These are phyloP conservation scores for Cladophialophora carrionii DNA, from an alignment of 2,329 filamentous ascomycete genomes.

Conservation along the genomic window DNA sequence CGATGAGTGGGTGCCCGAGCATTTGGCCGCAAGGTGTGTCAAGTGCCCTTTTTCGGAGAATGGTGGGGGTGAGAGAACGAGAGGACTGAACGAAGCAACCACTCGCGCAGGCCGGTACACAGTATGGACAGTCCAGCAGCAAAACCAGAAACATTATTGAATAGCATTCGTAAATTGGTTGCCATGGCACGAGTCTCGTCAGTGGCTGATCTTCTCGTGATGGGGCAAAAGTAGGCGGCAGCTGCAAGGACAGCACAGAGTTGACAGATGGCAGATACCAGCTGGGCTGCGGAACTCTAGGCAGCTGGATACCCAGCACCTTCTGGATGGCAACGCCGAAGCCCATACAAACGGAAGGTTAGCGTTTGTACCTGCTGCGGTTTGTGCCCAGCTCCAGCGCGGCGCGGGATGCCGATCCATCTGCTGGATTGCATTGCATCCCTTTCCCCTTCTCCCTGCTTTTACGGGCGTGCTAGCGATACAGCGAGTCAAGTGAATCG, in stretches of 20 bases:
- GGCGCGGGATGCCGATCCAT: constrained; percentile 8
- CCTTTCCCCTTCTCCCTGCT: constrained; percentile 10
- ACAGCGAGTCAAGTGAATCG: constrained; percentile 13
- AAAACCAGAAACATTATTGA: constrained; percentile 3
- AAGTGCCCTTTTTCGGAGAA: constrained; percentile 13
- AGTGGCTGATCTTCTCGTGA: constrained; percentile 5
- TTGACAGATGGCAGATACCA: constrained; percentile 18
- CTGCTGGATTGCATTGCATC: constrained; percentile 6
- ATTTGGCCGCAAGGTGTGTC: constrained; percentile 14
- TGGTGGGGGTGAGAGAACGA: not conserved
- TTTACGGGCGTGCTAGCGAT: not conserved
- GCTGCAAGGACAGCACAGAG: constrained; percentile 18
- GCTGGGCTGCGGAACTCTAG: constrained; percentile 2
- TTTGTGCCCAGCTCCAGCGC: constrained; percentile 13
- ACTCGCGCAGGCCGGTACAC: constrained; percentile 1
- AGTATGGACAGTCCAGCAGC: not conserved
- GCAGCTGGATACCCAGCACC: not conserved
- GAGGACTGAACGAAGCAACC: not conserved
- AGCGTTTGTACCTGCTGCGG: constrained; percentile 5
- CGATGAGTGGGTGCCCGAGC: constrained; percentile 5
- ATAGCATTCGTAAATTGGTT: constrained; percentile 1
- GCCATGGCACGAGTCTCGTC: not conserved
- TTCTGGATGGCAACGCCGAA: constrained; percentile 3
- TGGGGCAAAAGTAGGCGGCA: constrained; percentile 12
- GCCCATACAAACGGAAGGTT: not conserved